Percentiles rank a stretch among this genome's conserved stretches.
These are phyloP conservation scores for Cladochytrium replicatum DNA, from an alignment of 192 early-diverging fungal genomes.

Conservation along the genomic window DNA sequence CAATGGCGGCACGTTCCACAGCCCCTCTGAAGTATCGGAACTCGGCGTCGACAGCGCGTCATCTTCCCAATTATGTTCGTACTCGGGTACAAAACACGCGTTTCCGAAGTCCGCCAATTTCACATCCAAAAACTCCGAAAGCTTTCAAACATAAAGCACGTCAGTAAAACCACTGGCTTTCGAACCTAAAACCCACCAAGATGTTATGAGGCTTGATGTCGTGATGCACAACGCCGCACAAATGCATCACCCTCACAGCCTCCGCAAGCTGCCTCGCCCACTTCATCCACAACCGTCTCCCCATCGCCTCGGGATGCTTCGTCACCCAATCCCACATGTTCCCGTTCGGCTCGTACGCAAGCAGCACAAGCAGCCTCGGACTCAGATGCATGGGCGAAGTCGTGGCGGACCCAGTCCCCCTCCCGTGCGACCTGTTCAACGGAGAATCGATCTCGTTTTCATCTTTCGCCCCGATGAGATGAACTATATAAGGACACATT, in stretches of 20 bases:
- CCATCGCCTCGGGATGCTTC: slow-evolving; percentile 21
- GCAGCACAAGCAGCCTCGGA: slow-evolving; percentile 28
- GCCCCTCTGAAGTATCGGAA: no score
- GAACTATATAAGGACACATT: slow-evolving; percentile 28
- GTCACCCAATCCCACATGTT: slow-evolving; percentile 42
- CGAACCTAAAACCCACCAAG: no score
- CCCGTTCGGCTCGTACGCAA: slow-evolving; percentile 33
- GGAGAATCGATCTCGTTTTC: slow-evolving; percentile 21
- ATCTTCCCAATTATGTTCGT: not conserved
- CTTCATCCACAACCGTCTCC: slow-evolving; percentile 31
- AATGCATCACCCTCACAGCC: slow-evolving; percentile 38
- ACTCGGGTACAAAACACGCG: slow-evolving; percentile 35
- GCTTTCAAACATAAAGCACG: no score
- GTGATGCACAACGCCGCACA: slow-evolving; percentile 42
- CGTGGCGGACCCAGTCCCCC: not conserved
- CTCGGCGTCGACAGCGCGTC: no score
- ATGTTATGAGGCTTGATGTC: slow-evolving; percentile 53
- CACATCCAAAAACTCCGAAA: slow-evolving; percentile 31
- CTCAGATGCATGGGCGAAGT: not conserved
- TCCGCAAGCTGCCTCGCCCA: slow-evolving; percentile 39
- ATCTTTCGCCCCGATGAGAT: slow-evolving; percentile 37
- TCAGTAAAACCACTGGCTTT: no score
- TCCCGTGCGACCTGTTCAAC: no score
- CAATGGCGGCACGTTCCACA: no score
- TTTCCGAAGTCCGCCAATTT: slow-evolving; percentile 46